A percentile compares a stretch with the other conserved stretches of the same genome.
phyloP scores from a whole-genome alignment of 164 flowering plant species.

The Liquidambar formosana region DNA sequence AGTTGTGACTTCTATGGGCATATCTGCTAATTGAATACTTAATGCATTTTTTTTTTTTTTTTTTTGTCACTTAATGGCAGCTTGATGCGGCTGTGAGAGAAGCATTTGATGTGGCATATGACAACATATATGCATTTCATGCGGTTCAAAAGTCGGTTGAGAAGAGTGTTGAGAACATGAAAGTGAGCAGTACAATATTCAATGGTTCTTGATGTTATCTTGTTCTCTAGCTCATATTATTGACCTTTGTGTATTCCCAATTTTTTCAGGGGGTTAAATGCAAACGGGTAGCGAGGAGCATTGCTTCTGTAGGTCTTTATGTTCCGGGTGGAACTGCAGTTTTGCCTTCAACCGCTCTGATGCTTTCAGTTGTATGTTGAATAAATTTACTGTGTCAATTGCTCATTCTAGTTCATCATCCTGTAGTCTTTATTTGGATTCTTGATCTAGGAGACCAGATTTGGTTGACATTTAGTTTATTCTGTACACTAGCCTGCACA shows the following conservation, averaged over 20 bases:
- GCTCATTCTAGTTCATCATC: conserved; percentile 8
- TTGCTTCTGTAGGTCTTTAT: conserved; percentile 90
- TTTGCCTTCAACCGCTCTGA: conserved; percentile 94
- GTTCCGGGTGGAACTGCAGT: conserved; percentile 99
- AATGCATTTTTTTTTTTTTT: neutral
- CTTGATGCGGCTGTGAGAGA: conserved; percentile 71
- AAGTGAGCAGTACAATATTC: conserved; percentile 40
- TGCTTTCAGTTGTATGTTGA: conserved; percentile 86
- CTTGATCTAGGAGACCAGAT: conserved; percentile 9
- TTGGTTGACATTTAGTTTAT: conserved; percentile 31
- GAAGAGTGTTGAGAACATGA: conserved; percentile 83
- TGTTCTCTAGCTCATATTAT: neutral
- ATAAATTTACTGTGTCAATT: neutral
- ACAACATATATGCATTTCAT: conserved; percentile 93
- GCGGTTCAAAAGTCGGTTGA: conserved; percentile 76
- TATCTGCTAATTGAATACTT: neutral
- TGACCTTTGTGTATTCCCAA: neutral
- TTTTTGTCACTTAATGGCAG: conserved; percentile 32
- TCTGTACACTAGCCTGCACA: conserved; percentile 79
- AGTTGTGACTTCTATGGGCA: neutral
- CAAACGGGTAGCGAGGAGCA: conserved; percentile 87
- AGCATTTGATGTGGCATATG: conserved; percentile 95
- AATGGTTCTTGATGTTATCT: neutral
- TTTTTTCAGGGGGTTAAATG: conserved; percentile 83
- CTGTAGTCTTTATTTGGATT: conserved; percentile 9